Conservation (phyloP, 1,284 basidiomycete genomes). For the Vanrija pseudolonga region DNA sequence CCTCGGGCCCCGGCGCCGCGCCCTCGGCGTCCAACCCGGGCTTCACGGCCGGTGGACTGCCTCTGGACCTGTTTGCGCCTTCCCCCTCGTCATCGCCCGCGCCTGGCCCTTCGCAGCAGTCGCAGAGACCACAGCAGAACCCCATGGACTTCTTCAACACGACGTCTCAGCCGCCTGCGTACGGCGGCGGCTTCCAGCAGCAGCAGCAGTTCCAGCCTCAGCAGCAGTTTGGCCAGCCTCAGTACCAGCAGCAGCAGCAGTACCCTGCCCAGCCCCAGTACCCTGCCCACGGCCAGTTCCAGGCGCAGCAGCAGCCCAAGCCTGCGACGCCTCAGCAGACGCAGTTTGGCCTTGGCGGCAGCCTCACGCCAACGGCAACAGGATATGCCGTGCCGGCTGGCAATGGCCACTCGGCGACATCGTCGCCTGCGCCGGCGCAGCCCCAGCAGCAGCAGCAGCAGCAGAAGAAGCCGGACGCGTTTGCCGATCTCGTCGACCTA, state of each 20-base stretch:
- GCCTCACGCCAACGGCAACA: constrained; percentile 9
- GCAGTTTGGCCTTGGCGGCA: constrained; percentile 13
- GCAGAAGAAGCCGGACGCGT: constrained; percentile 45
- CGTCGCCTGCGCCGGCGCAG: constrained; percentile 5
- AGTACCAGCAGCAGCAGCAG: constrained; percentile 2
- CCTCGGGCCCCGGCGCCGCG: constrained; percentile 23
- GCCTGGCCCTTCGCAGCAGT: constrained; percentile 5
- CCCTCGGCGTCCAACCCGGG: constrained; percentile 23
- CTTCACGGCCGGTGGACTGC: constrained; percentile 42
- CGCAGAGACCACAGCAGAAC: constrained; percentile 24
- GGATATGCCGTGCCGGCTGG: constrained; percentile 2
- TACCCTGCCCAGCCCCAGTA: constrained; percentile 6
- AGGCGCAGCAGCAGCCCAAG: constrained; percentile 10
- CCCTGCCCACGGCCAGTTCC: constrained; percentile 10
- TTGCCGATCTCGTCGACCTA: constrained; percentile 48
- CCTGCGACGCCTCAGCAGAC: neutral
- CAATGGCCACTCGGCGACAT: constrained; percentile 2
- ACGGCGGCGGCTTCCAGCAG: constrained; percentile 3
- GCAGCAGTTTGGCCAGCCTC: constrained; percentile 7
- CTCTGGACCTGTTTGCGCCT: constrained; percentile 49
- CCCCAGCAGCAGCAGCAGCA: constrained; percentile 16
- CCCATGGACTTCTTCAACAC: constrained; percentile 48
- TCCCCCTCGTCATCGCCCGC: constrained; percentile 32
- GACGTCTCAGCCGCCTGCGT: neutral
- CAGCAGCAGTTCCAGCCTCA: constrained; percentile 10